A percentile compares a stretch with the other conserved stretches of the same genome.
Conservation (phyloP, 2,329 filamentous ascomycete genomes). For the Epichloe glyceriae region DNA sequence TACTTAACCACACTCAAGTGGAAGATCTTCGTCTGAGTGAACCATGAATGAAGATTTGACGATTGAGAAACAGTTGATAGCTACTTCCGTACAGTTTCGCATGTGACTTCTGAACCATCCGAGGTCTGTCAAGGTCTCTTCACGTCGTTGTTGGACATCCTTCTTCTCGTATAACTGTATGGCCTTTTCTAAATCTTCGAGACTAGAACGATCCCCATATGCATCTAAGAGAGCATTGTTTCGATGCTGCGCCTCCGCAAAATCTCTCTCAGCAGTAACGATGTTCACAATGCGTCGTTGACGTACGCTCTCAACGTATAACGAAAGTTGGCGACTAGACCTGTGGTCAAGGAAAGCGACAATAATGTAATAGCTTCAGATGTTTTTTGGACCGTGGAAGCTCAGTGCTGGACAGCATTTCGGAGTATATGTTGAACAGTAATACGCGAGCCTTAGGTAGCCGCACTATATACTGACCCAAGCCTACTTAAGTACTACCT, state of each 20-base stretch:
- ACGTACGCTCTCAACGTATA: conserved; percentile 17
- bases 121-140: too few species aligned
- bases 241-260: conserved; percentile 21
- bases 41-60: too few species aligned
- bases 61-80: too few species aligned
- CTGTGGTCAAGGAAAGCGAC: neutral
- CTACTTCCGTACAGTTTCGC: too few species aligned
- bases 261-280: conserved; percentile 17
- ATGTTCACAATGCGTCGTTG: conserved; percentile 14
- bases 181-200: conserved; percentile 35
- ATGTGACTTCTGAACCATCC: too few species aligned
- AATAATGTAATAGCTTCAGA: neutral
- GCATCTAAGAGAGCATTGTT: conserved; percentile 34
- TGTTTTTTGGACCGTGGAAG: neutral
- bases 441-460: too few species aligned
- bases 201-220: conserved; percentile 35
- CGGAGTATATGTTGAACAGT: neutral
- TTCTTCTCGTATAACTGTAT: conserved; percentile 32
- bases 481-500: too few species aligned
- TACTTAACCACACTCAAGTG: too few species aligned
- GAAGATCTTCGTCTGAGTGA: too few species aligned
- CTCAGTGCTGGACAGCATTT: neutral
- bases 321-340: neutral
- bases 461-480: too few species aligned
- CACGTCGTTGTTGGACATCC: neutral